A percentile compares a stretch with the other conserved stretches of the same genome.
Evolutionary conservation across 2,329 filamentous ascomycete genomes (phyloP).

Genomic region (Phoma sp.): DNA sequence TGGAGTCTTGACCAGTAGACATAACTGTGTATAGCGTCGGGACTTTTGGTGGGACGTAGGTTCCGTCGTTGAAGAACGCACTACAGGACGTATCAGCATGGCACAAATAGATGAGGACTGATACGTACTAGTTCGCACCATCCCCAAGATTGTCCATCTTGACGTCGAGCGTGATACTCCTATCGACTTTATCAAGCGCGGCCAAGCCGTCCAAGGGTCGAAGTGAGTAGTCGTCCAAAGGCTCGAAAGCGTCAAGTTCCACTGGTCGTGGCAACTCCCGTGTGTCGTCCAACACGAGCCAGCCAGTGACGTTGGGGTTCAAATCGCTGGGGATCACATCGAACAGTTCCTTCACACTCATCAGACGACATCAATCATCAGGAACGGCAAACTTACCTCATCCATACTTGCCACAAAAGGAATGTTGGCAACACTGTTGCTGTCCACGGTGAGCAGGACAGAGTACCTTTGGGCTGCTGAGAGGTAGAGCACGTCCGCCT

Average conservation of each 20-base stretch:
- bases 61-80: constrained; percentile 71
- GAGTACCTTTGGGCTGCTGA: constrained; percentile 75
- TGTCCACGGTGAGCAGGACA: constrained; percentile 66
- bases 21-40: constrained; percentile 80
- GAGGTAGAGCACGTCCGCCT: constrained; percentile 67
- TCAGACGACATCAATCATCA: background rate
- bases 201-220: constrained; percentile 70
- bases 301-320: constrained; percentile 67
- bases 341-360: constrained; percentile 58
- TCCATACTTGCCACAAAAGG: constrained; percentile 62
- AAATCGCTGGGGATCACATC: constrained; percentile 69
- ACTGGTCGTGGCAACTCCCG: constrained; percentile 58
- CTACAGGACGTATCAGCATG: constrained; percentile 25
- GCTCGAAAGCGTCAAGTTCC: constrained; percentile 67
- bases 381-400: constrained; percentile 1
- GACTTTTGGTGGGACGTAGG: constrained; percentile 75
- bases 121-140: constrained; percentile 68
- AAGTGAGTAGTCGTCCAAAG: constrained; percentile 76
- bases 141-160: constrained; percentile 71
- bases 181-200: constrained; percentile 67
- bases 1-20: constrained; percentile 58
- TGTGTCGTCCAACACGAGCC: constrained; percentile 60
- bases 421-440: constrained; percentile 60
- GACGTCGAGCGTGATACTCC: constrained; percentile 64
- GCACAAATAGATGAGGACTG: too few species aligned